Evolutionary conservation across 345 rosid genomes (phyloP).

Genomic region (Heritiera littoralis): DNA sequence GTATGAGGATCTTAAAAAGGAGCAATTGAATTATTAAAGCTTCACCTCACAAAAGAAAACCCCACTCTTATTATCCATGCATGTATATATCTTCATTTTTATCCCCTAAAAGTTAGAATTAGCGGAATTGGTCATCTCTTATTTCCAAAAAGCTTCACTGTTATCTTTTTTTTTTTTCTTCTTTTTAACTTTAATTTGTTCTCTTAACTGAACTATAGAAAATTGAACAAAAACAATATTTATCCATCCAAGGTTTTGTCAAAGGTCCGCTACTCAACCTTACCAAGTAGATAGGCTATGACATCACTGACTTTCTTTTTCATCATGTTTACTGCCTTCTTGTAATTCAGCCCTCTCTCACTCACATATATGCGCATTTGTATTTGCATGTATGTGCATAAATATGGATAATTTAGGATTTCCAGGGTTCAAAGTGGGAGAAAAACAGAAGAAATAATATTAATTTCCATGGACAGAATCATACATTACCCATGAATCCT

Average conservation of each 20-base stretch:
- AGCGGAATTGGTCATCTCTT: slow-evolving; percentile 1
- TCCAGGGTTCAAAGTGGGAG: not conserved
- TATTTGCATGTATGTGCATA: not conserved
- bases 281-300: not conserved
- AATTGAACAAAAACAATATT: not conserved
- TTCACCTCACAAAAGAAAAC: not conserved
- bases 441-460: not conserved
- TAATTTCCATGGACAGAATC: not conserved
- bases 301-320: slow-evolving; percentile 5
- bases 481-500: not conserved
- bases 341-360: not conserved
- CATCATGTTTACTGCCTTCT: not conserved
- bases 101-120: slow-evolving; percentile 11
- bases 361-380: not conserved
- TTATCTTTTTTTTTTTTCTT: not conserved
- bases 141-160: slow-evolving; percentile 10
- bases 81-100: not conserved
- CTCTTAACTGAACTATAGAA: slow-evolving; percentile 7
- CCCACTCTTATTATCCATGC: not conserved
- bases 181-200: slow-evolving; percentile 3
- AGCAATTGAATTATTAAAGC: slow-evolving; percentile 13
- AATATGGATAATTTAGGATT: not conserved
- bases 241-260: slow-evolving; percentile 14
- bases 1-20: slow-evolving; percentile 12
- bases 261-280: slow-evolving; percentile 8